These are phyloP conservation scores for Ramularia endophylla DNA, from an alignment of 2,329 filamentous ascomycete species.

Conservation along the genomic window DNA sequence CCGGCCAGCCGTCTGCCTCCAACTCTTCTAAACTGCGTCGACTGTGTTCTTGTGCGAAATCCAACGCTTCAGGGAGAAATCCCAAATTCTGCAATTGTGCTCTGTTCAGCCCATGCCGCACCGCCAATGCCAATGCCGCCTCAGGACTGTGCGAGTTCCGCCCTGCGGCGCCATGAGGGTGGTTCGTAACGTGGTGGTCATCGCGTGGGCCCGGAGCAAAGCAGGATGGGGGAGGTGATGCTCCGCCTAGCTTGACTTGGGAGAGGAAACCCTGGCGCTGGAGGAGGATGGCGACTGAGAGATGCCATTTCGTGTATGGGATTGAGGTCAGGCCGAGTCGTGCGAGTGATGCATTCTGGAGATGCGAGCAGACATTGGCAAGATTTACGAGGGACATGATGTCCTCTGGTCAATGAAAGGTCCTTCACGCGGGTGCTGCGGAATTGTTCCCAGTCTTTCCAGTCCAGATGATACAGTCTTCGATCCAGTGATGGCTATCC, in stretches of 20 bases:
- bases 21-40: conserved; percentile 20
- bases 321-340: conserved; percentile 79
- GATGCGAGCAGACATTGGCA: conserved; percentile 77
- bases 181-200: conserved; percentile 24
- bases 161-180: conserved; percentile 21
- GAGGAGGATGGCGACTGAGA: conserved; percentile 66
- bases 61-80: conserved; percentile 21
- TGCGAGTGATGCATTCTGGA: conserved; percentile 83
- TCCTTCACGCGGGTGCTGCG: neutral
- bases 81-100: conserved; percentile 16
- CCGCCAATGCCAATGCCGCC: conserved; percentile 24
- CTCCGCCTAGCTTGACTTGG: conserved; percentile 68
- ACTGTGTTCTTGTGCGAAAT: conserved; percentile 20
- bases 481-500: no score
- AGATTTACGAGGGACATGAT: conserved; percentile 69
- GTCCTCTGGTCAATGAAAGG: no score
- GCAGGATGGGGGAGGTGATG: conserved; percentile 45
- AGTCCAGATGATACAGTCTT: no score
- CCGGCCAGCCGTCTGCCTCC: conserved; percentile 22
- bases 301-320: conserved; percentile 73
- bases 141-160: conserved; percentile 20
- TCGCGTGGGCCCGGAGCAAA: conserved; percentile 27
- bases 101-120: conserved; percentile 16
- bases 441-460: no score
- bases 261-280: conserved; percentile 79